Base-by-base conservation (phyloP, 2,329 filamentous ascomycete species). In the Neonectria neomacrospora region DNA sequence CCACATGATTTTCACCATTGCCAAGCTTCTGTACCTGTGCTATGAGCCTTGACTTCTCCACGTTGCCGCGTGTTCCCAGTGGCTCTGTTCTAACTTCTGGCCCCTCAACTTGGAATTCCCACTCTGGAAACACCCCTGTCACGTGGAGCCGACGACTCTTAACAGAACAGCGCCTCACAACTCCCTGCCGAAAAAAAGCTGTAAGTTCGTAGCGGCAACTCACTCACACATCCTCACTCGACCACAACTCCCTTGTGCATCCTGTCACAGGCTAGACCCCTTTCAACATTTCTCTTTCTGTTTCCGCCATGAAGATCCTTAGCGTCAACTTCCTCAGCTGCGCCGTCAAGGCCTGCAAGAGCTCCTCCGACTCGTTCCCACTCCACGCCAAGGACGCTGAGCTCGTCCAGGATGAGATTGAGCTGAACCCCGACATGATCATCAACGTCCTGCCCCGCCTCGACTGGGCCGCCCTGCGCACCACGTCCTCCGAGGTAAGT, bases 291-390 rank as follows among this genome's bases (percentile, higher is more conserved):
- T 26, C 23, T 26, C 23, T 44, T 47, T 23, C n/a, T 45, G 52
- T 23, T 45, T n/a, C 34, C 67, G 48, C 45, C 41, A 99, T 99
- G 96, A 98, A 98, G 80, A 84, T 98, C 67, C 88, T 98, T 55
- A 97, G 94, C 65, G 90, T 97, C 74, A 98, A 98, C 81, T 99
- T 99, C 80, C 84, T 98, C 69, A 96, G 93, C 74, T 99, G 96
- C 84, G 95, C 96, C 66, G 91, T 96, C 77, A 98, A 97, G 85
- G 85, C 91, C 60, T 99, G 96, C 90, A 97, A 96, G 81, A 87
- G 89, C 61, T 90, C 90, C 32, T 84, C 90, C 6, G 82, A 86
- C 55, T 93, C 93, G 23, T 98, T 96, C 76, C 96, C 96, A 2
- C 86, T 99, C 16, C 96, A 98, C 78, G 95, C 96, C 59, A 91